phyloP scores from a whole-genome alignment of 345 rosid genomes.

The Rhodamnia argentea region DNA sequence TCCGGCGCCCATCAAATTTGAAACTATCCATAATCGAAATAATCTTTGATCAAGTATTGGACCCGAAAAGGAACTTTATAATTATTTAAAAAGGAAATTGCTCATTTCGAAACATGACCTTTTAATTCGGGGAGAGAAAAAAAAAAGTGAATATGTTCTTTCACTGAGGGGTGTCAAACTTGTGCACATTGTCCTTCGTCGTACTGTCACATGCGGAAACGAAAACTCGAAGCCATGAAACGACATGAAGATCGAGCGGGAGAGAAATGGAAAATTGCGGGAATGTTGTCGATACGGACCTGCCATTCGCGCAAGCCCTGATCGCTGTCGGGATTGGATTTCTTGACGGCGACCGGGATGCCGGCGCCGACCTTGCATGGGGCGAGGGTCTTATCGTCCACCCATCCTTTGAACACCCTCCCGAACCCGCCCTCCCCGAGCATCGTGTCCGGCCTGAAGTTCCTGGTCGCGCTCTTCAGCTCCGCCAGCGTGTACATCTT shows the following conservation, averaged over 20 bases:
- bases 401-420: conserved; percentile 78
- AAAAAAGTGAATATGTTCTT: background rate
- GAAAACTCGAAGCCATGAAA: too few relatives aligned
- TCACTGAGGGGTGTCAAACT: background rate
- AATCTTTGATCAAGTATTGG: background rate
- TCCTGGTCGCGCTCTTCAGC: conserved; percentile 52
- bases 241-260: background rate
- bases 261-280: background rate
- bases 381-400: conserved; percentile 46
- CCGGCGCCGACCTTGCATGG: conserved; percentile 60
- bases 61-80: background rate
- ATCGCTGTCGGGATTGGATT: conserved; percentile 58
- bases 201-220: background rate
- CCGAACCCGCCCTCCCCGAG: conserved; percentile 95
- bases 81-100: background rate
- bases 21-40: background rate
- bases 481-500: conserved; percentile 46
- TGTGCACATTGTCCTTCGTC: background rate
- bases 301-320: conserved; percentile 84
- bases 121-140: too few relatives aligned
- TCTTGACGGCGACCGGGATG: conserved; percentile 79
- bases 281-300: conserved; percentile 11
- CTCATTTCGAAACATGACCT: too few relatives aligned
- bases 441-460: conserved; percentile 58
- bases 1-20: background rate